phyloP scores from a whole-genome alignment of 805 yeast genomes.

The Naumovozyma castellii region DNA sequence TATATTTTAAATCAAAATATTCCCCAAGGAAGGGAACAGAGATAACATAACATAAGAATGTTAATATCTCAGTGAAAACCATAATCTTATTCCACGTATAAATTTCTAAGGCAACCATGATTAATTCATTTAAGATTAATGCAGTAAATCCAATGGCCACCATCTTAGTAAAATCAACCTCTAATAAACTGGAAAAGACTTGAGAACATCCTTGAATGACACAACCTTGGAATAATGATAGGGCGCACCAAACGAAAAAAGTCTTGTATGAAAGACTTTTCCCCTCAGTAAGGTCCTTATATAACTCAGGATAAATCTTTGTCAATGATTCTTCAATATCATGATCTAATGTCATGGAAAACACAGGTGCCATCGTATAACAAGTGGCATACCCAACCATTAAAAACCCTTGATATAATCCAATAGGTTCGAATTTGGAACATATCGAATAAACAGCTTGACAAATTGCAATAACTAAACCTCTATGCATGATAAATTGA shows the following conservation, averaged over 20 bases:
- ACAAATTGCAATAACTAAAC: slow-evolving; percentile 84
- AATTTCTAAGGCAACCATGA: slow-evolving; percentile 89
- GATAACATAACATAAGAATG: slow-evolving; percentile 55
- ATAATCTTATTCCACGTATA: slow-evolving; percentile 83
- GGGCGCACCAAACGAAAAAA: slow-evolving; percentile 82
- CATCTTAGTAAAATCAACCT: slow-evolving; percentile 51
- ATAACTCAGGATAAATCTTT: slow-evolving; percentile 85
- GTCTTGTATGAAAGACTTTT: slow-evolving; percentile 76
- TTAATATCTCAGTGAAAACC: slow-evolving; percentile 62
- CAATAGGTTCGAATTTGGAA: slow-evolving; percentile 85
- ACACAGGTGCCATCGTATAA: slow-evolving; percentile 97
- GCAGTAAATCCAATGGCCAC: slow-evolving; percentile 83
- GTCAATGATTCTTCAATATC: slow-evolving; percentile 89
- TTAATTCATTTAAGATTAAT: slow-evolving; percentile 71
- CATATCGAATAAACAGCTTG: slow-evolving; percentile 88
- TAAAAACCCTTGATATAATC: slow-evolving; percentile 89
- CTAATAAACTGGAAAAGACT: slow-evolving; percentile 52
- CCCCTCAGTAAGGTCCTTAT: slow-evolving; percentile 85
- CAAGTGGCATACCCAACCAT: slow-evolving; percentile 98
- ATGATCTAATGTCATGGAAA: slow-evolving; percentile 79
- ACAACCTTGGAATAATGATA: slow-evolving; percentile 85
- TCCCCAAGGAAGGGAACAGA: slow-evolving; percentile 80
- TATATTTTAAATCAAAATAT: slow-evolving; percentile 68
- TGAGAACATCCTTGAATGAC: slow-evolving; percentile 80
- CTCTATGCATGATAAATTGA: slow-evolving; percentile 94